Base-by-base conservation (phyloP, 2,329 filamentous ascomycete genomes). In the Penicillium glabrum region DNA sequence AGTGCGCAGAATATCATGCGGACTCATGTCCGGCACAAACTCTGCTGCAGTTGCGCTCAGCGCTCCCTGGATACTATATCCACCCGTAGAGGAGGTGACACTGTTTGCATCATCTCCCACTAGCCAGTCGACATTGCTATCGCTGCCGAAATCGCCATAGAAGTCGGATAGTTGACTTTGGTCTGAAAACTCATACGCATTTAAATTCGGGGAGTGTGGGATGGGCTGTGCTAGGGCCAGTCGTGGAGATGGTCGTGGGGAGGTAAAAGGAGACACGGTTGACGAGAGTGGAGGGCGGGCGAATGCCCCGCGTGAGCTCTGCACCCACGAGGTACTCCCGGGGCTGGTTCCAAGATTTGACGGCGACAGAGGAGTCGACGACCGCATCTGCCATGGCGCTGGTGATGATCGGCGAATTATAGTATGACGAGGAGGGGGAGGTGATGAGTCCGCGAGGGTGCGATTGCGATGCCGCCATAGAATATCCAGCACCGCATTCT, bases 1-100 rank as follows among this genome's bases (percentile, higher is more conserved):
- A 6, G 93, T 97, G 60, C 95, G 90, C 54, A 99, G 82, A 85
- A 99, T 98, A 72, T 99, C 95, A 75, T 97, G 96, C 0, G 95
- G 93, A 57, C 91, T 96, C 93, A 99, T 98, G 69, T 98, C 93
- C 55, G 86, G 85, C 14, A 88, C 81, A 77, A 86, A 97, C 72
- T 97, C 92, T 24, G 93, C 89, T 5, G 91, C 91, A 14, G 89
- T 89, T 44, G 89, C 90, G 69, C 92, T 93, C 59, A 96, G 83
- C 37, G 83, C 85, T 65, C 64, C 74, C 10, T 72, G 64, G 7
- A 87, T 88, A 68, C 91, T 93, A 58, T 93, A 82, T 33, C 85
- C 86, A 63, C 87, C 91, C 16, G 89, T 82, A 24, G 92, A 96
- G 24, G 91, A 88, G 56, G 92, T 85, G 65, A 89, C 93, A 67